Evolutionary conservation across 169 alveolate species (phyloP).

Genomic region (Plasmodium relictum): DNA sequence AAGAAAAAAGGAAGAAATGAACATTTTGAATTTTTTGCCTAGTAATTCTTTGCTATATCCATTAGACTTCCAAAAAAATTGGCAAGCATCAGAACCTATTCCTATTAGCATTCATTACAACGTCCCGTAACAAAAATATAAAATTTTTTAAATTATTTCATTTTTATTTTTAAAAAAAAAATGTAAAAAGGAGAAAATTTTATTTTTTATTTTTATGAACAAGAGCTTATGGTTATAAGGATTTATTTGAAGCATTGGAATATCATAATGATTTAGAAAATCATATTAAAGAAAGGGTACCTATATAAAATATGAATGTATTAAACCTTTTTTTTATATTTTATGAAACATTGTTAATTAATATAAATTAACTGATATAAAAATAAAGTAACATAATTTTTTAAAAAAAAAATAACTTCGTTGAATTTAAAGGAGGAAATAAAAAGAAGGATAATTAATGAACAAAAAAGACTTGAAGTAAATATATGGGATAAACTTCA

Average conservation of each 20-base stretch:
- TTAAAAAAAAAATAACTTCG: background rate
- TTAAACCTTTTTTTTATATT: background rate
- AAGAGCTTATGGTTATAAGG: slow-evolving; percentile 74
- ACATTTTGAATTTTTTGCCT: slow-evolving; percentile 42
- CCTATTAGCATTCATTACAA: slow-evolving; percentile 57
- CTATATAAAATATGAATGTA: slow-evolving; percentile 4
- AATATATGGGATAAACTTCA: slow-evolving; percentile 58
- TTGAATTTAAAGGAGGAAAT: slow-evolving; percentile 50
- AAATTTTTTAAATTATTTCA: background rate
- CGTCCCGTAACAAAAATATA: slow-evolving; percentile 67
- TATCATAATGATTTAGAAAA: slow-evolving; percentile 62
- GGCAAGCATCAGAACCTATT: slow-evolving; percentile 78
- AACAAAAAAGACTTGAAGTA: slow-evolving; percentile 66
- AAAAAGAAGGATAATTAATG: slow-evolving; percentile 47
- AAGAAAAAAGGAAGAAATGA: slow-evolving; percentile 34
- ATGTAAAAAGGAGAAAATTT: background rate
- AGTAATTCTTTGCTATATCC: slow-evolving; percentile 72
- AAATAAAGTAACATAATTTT: background rate
- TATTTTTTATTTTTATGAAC: slow-evolving; percentile 2
- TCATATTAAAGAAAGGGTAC: slow-evolving; percentile 49
- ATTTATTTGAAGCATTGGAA: slow-evolving; percentile 40
- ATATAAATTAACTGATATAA: background rate
- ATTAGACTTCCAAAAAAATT: slow-evolving; percentile 63
- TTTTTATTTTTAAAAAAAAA: background rate
- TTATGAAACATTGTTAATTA: slow-evolving; percentile 6